Evolutionary conservation across 2,329 filamentous ascomycete species (phyloP).

Genomic region (Passalora sequoiae): DNA sequence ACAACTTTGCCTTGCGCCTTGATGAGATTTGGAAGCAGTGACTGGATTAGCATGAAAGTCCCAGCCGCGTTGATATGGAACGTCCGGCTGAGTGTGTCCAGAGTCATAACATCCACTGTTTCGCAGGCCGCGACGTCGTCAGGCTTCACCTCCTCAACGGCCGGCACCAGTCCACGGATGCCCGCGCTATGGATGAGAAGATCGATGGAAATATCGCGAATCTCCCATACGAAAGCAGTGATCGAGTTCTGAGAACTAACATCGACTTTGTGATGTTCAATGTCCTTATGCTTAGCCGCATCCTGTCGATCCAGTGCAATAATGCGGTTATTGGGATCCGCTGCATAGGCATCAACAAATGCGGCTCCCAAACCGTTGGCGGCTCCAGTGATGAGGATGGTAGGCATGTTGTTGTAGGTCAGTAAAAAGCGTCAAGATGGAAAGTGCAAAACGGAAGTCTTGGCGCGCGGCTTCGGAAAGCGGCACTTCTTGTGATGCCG

Average conservation of each 20-base stretch:
- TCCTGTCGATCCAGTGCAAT: conserved; percentile 31
- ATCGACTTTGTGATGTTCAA: conserved; percentile 25
- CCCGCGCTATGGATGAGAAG: conserved; percentile 44
- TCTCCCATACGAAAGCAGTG: conserved; percentile 12
- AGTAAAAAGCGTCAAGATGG: too few species aligned
- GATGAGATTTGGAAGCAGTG: conserved; percentile 36
- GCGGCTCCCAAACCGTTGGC: conserved; percentile 37
- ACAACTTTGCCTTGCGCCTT: conserved; percentile 33
- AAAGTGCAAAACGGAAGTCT: too few species aligned
- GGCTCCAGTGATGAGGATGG: conserved; percentile 36
- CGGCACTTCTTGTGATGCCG: too few species aligned
- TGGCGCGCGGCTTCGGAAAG: too few species aligned
- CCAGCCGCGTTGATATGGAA: conserved; percentile 42
- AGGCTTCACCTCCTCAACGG: conserved; percentile 23
- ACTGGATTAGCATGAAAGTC: conserved; percentile 38
- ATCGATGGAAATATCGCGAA: conserved; percentile 29
- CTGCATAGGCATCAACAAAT: conserved; percentile 30
- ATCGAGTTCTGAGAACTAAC: conserved; percentile 27
- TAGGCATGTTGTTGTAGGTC: too few species aligned
- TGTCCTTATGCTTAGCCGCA: conserved; percentile 12
- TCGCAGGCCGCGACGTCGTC: conserved; percentile 39
- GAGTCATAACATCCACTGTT: conserved; percentile 38
- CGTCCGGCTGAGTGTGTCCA: conserved; percentile 36
- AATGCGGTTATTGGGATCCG: conserved; percentile 22
- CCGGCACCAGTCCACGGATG: conserved; percentile 41